phyloP scores from a whole-genome alignment of 1,284 basidiomycete genomes.

The Melanopsichium pennsylvanicum region DNA sequence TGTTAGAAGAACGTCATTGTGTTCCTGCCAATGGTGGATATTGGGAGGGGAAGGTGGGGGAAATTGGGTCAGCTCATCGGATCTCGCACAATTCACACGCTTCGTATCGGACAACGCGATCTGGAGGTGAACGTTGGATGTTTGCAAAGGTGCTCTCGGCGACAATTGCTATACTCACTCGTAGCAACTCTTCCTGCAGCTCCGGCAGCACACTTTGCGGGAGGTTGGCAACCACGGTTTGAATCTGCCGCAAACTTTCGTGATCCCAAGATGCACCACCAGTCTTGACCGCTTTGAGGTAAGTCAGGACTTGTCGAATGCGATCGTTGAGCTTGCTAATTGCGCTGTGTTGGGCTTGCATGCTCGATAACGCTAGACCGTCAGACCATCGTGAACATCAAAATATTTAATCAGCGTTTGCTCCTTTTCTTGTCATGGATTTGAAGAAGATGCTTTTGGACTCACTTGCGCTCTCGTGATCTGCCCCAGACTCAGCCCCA shows the following conservation, averaged over 20 bases:
- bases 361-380: slow-evolving; percentile 79
- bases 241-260: slow-evolving; percentile 80
- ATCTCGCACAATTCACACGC: too few species aligned
- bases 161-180: slow-evolving; percentile 27
- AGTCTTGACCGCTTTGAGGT: slow-evolving; percentile 66
- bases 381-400: too few species aligned
- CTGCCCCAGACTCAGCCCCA: slow-evolving; percentile 76
- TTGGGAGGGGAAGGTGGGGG: too few species aligned
- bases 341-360: slow-evolving; percentile 90
- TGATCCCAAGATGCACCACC: slow-evolving; percentile 67
- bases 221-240: slow-evolving; percentile 79
- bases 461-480: slow-evolving; percentile 68
- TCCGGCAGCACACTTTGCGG: slow-evolving; percentile 45
- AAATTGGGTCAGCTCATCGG: slow-evolving; percentile 2
- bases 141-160: too few species aligned
- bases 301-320: slow-evolving; percentile 80
- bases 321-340: slow-evolving; percentile 95
- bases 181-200: slow-evolving; percentile 45
- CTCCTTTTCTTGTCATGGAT: too few species aligned
- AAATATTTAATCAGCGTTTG: too few species aligned
- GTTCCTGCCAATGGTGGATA: slow-evolving; percentile 81
- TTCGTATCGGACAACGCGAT: too few species aligned
- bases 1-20: slow-evolving; percentile 91
- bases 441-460: too few species aligned
- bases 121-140: too few species aligned